Evolutionary conservation across 2,329 filamentous ascomycete genomes (phyloP), one percentile per base, ranked within the genome.

Genomic region (Trichoderma cornu-damae): DNA sequence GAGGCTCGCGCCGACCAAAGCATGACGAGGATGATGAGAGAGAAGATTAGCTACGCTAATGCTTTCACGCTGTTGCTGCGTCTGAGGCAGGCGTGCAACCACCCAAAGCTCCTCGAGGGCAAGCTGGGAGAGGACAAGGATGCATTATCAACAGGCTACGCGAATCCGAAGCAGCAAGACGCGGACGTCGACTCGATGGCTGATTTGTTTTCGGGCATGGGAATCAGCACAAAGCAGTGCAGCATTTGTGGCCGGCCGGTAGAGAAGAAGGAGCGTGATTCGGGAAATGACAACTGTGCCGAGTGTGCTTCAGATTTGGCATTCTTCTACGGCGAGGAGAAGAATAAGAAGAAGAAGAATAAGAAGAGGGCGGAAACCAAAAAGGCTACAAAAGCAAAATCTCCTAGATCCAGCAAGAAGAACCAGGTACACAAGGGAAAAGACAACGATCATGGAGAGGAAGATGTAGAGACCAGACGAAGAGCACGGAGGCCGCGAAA

Each of bases 1-100:
- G 89, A 95, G 66, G 81, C 86, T 60, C 86, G 94, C 34, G 92
- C 94, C 9, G 90, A 97, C 69, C 85, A 86, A 68, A 91, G 89
- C 65, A 81, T 99, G 50, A 85, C 95, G 66, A 83, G 86, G 69
- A 95, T 97, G 88, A 92, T 96, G 85, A 84, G 82, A 50, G 86
- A 84, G 6, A 84, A 89, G 67, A 77, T 92, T 53, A 95, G 91
- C 74, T 97, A 97, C 69, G 93, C 95, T 59, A 95, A 91, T 65
- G 94, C 94, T 16, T 83, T 99, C 67, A 92, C 96, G 11, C 77
- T 99, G 60, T 82, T 99, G n/a, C 77, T 99, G 57, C 86, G 94
- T 37, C 78, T 99, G 60, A 83, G 94, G 59, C 94, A 99, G 71
- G 89, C 91, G 18, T 99, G 94, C 72, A 96, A 99, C 67, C 94